Base-by-base conservation (phyloP, 345 rosid species). In the Syzygium grande region DNA sequence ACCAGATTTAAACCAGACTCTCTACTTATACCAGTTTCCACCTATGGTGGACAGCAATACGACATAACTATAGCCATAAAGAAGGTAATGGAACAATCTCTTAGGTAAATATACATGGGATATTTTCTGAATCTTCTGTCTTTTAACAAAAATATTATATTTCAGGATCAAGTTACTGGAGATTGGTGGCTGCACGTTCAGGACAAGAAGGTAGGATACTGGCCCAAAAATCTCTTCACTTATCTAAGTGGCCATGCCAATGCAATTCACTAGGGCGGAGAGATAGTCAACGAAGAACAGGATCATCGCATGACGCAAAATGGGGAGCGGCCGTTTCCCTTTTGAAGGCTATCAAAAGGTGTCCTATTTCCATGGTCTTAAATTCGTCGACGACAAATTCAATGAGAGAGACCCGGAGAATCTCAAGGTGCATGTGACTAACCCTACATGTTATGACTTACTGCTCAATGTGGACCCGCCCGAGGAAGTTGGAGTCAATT, bases 31-130 rank as follows among this genome's bases (percentile, higher is more conserved):
- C 86, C 83, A 0, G 30, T 89, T 15, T 93, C 94, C 10, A 85
- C 22, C 25, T 89, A 87, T 19, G 23, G 84, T 46, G 89, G 88
- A 13, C 9, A 1, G 5, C 94, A 93, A 86, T 13, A 11, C 21
- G 22, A 19, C 3, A 41, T 91, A 5, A 19, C 17, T 4, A 25
- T 87, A 9, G 21, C 6, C 43, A 56, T 86, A 30, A 68, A 83
- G 53, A 87, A 86, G 92, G 92, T 87, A 54, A 43, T 14, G 53
- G 13, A 83, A 46, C 54, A 22, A 83, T 23, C 54, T 21, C 23
- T 46, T 22, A 5, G 54, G 54, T 52, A 14, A 52, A 15, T n/a
- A n/a, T n/a, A n/a, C 38, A n/a, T 63, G 19, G 10, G 38, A 63
- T n/a, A 7, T 63, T 16, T n/a, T 63, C 73, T n/a, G 19, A 61